Evolutionary conservation across 1,284 basidiomycete species (phyloP), one percentile per base, ranked within the genome.

Genomic region (Austroboletus niveus): DNA sequence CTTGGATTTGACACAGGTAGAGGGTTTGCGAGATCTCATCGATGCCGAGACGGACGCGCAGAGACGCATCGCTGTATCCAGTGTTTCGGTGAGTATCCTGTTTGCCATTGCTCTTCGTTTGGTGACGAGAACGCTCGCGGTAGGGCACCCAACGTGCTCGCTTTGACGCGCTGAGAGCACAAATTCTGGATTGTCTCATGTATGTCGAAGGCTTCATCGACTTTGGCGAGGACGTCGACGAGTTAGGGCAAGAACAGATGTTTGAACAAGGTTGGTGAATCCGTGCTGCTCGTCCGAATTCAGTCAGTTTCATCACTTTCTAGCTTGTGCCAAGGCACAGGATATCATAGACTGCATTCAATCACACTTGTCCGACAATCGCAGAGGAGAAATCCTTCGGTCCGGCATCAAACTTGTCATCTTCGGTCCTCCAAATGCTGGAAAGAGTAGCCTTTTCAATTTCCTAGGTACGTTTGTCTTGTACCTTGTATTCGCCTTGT

Each of bases 371-470:
- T 69, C 79, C 4, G 89, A 92, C 63, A 81, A 78, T 44, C 77
- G 85, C 27, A 76, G 87, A 29, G 90, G 92, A 0, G 92, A 95
- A 66, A 85, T 94, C 45, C 72, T 94, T 51, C 82, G 87, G n/a
- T 81, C 83, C 1, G 93, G 93, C 0, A 79, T 94, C 38, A 81
- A 82, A 34, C 74, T 95, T 7, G 87, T 88, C 7, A 92, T 96
- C 42, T 93, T 94, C 63, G 92, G 92, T 0, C 89, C 92, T 17
- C 90, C 93, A 0, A 96, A 96, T 61, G 92, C 87, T 2, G 92
- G 92, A 35, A 95, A 95, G 71, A 92, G 88, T 60, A 90, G 83
- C 56, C 68, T 94, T 20, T 76, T 94, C 34, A 94, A 94, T 62
- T 87, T 85, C 64, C 72, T 94, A 9, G 89, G 90, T 86, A 57